Evolutionary conservation across 1,284 basidiomycete species (phyloP).

Genomic region (Omphalotus olearius): DNA sequence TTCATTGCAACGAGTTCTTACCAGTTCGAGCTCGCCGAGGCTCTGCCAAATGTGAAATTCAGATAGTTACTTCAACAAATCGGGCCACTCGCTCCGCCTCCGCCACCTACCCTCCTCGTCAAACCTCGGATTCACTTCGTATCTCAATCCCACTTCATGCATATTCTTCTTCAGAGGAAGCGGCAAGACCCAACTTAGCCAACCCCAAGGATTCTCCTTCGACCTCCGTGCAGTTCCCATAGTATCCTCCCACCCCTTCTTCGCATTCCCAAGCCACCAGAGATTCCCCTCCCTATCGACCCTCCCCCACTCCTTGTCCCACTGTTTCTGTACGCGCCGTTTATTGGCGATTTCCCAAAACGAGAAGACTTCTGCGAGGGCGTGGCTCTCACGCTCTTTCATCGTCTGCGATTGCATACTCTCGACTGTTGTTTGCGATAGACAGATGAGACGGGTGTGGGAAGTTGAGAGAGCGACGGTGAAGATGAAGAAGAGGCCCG

Average conservation of each 20-base stretch:
- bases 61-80: not conserved
- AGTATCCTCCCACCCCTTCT: slow-evolving; percentile 67
- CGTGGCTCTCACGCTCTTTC: slow-evolving; percentile 56
- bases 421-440: slow-evolving; percentile 80
- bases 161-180: not conserved
- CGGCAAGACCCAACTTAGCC: slow-evolving; percentile 11
- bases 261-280: slow-evolving; percentile 74
- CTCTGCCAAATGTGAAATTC: too few relatives aligned
- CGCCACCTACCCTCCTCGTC: slow-evolving; percentile 15
- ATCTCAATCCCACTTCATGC: slow-evolving; percentile 9
- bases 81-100: slow-evolving; percentile 15
- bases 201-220: slow-evolving; percentile 11
- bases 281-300: slow-evolving; percentile 73
- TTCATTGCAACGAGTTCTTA: too few relatives aligned
- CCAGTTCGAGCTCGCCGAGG: too few relatives aligned
- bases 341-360: slow-evolving; percentile 41
- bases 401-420: slow-evolving; percentile 51
- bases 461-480: slow-evolving; percentile 50
- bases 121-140: slow-evolving; percentile 14
- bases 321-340: slow-evolving; percentile 36
- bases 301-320: slow-evolving; percentile 78
- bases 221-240: slow-evolving; percentile 54
- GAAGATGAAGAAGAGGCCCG: slow-evolving; percentile 71
- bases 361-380: slow-evolving; percentile 31
- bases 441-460: slow-evolving; percentile 59